A percentile compares a stretch with the other conserved stretches of the same genome.
These are phyloP conservation scores for Panus rudis DNA, from an alignment of 768 basidiomycete genomes.

Conservation along the genomic window DNA sequence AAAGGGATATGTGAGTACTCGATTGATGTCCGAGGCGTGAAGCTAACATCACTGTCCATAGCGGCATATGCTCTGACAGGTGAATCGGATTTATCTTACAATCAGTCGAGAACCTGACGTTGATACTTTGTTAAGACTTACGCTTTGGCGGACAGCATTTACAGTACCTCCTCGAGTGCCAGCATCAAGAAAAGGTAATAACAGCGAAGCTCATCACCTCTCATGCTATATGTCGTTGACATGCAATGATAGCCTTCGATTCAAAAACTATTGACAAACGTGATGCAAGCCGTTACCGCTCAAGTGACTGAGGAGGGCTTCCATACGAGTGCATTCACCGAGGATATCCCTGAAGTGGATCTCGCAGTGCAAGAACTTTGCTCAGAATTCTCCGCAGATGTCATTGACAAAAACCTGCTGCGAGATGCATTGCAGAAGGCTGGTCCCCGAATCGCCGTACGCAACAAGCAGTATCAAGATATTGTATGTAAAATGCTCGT, in stretches of 20 bases:
- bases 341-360: conserved; percentile 41
- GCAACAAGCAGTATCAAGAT: conserved; percentile 38
- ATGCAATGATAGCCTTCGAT: conserved; percentile 51
- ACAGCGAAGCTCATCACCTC: conserved; percentile 2
- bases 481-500: conserved; percentile 34
- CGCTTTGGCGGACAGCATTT: conserved; percentile 51
- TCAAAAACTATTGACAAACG: conserved; percentile 57
- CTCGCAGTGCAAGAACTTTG: conserved; percentile 42
- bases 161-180: conserved; percentile 60
- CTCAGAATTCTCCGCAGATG: conserved; percentile 39
- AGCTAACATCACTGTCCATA: conserved; percentile 19
- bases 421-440: conserved; percentile 37
- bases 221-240: background rate
- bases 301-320: conserved; percentile 60
- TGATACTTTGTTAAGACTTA: conserved; percentile 36
- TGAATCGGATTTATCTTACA: conserved; percentile 24
- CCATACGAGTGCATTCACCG: conserved; percentile 53
- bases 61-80: conserved; percentile 67
- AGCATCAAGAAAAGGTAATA: conserved; percentile 83
- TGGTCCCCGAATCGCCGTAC: conserved; percentile 33
- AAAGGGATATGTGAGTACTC: conserved; percentile 53
- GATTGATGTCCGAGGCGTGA: conserved; percentile 2
- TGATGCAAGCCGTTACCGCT: conserved; percentile 56
- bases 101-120: background rate
- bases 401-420: conserved; percentile 38